Evolutionary conservation across 257 asterid species (phyloP).

Genomic region (Capsicum rhomboideum): DNA sequence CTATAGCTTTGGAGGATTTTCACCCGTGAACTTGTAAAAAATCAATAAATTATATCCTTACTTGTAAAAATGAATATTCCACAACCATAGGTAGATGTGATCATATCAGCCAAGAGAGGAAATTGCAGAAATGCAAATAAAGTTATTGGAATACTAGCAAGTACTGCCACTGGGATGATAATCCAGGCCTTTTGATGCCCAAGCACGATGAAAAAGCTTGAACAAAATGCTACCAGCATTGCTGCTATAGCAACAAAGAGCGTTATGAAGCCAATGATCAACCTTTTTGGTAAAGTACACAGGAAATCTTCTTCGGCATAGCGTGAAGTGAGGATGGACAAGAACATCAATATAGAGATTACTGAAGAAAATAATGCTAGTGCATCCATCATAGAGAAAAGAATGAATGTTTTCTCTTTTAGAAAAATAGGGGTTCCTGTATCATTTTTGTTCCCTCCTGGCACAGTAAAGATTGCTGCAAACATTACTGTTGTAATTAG

Average conservation of each 20-base stretch:
- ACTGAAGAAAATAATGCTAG: slow-evolving; percentile 21
- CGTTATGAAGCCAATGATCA: slow-evolving; percentile 19
- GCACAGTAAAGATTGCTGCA: slow-evolving; percentile 29
- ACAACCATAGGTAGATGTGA: slow-evolving; percentile 19
- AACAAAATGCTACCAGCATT: slow-evolving; percentile 25
- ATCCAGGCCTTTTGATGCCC: slow-evolving; percentile 14
- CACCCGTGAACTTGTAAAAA: background rate
- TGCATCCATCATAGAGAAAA: slow-evolving; percentile 13
- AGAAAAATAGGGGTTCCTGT: slow-evolving; percentile 19
- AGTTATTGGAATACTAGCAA: slow-evolving; percentile 21
- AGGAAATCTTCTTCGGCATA: slow-evolving; percentile 34
- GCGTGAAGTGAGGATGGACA: slow-evolving; percentile 32
- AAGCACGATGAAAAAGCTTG: slow-evolving; percentile 19
- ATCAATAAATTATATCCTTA: background rate
- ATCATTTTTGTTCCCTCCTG: slow-evolving; percentile 19
- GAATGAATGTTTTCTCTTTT: slow-evolving; percentile 11
- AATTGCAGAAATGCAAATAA: slow-evolving; percentile 20
- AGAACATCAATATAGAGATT: slow-evolving; percentile 26
- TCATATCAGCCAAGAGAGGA: slow-evolving; percentile 23
- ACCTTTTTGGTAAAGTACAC: slow-evolving; percentile 17
- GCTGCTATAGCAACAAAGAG: slow-evolving; percentile 27
- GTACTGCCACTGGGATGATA: slow-evolving; percentile 10
- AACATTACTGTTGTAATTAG: slow-evolving; percentile 25
- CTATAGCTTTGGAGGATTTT: background rate
- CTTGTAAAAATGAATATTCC: slow-evolving; percentile 13